phyloP scores from a whole-genome alignment of 2,329 filamentous ascomycete species.

The Ophiostoma novo-ulmi region DNA sequence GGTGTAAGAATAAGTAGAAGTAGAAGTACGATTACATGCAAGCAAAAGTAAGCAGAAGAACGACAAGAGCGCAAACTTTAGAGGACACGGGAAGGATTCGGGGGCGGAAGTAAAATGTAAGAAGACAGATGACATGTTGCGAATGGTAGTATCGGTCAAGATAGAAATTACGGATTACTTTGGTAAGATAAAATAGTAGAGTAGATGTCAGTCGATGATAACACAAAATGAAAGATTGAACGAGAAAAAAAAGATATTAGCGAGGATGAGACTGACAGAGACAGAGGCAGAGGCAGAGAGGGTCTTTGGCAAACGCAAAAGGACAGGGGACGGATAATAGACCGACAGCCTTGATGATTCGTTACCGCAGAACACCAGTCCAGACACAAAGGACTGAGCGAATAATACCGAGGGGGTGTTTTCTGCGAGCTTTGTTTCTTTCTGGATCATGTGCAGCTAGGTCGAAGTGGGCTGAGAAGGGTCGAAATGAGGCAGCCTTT shows the following conservation, averaged over 20 bases:
- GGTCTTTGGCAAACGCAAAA: background rate
- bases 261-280: background rate
- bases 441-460: background rate
- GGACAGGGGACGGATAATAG: conserved; percentile 11
- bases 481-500: background rate
- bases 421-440: background rate
- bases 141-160: background rate
- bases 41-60: background rate
- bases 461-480: background rate
- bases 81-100: conserved; percentile 14
- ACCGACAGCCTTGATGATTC: conserved; percentile 6
- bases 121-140: background rate
- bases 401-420: background rate
- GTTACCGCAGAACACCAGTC: background rate
- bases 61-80: background rate
- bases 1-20: background rate
- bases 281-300: background rate
- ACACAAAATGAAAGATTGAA: background rate
- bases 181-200: background rate
- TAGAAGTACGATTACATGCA: background rate
- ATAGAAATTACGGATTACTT: background rate
- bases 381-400: conserved; percentile 2
- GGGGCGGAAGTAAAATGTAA: conserved; percentile 10
- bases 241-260: background rate
- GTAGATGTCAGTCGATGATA: background rate